A percentile compares a stretch with the other conserved stretches of the same genome.
Evolutionary conservation across 352 stramenopile species (phyloP).

Genomic region (Phytophthora hibernalis): DNA sequence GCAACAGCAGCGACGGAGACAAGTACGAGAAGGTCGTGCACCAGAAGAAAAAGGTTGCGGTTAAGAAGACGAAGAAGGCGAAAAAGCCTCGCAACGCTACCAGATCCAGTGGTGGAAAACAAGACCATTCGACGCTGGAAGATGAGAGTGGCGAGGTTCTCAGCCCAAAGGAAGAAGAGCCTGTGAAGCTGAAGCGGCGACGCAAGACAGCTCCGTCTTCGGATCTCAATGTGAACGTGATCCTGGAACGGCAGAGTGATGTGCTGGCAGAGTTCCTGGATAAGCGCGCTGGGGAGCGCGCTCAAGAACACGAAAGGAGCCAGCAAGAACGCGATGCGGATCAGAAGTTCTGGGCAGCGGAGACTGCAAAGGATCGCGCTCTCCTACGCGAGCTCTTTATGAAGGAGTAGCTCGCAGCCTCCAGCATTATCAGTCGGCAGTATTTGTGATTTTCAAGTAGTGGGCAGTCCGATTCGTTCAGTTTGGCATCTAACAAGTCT

Average conservation of each 20-base stretch:
- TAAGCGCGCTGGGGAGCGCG: conserved; percentile 22
- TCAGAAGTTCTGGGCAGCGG: conserved; percentile 27
- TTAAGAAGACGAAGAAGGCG: conserved; percentile 1
- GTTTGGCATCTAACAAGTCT: conserved; percentile 3
- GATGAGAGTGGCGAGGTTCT: conserved; percentile 23
- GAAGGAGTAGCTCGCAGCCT: conserved; percentile 4
- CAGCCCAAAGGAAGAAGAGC: neutral
- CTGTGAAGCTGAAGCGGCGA: conserved; percentile 15
- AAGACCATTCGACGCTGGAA: conserved; percentile 4
- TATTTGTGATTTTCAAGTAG: conserved; percentile 1
- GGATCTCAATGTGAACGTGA: conserved; percentile 8
- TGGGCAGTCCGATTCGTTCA: neutral
- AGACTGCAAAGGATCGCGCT: conserved; percentile 31
- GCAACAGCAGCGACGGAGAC: conserved; percentile 16
- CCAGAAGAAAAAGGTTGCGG: conserved; percentile 5
- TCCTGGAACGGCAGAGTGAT: conserved; percentile 25
- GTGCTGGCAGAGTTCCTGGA: conserved; percentile 19
- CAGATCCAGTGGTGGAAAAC: neutral
- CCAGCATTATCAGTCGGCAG: neutral
- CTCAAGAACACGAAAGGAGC: conserved; percentile 18
- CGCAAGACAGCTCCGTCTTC: conserved; percentile 5
- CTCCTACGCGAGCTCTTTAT: conserved; percentile 30
- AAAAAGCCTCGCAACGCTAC: conserved; percentile 2
- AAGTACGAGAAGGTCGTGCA: conserved; percentile 9
- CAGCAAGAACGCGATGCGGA: conserved; percentile 29